Base-by-base conservation (phyloP, 768 basidiomycete species). In the Pleurotus salmoneostramineus region DNA sequence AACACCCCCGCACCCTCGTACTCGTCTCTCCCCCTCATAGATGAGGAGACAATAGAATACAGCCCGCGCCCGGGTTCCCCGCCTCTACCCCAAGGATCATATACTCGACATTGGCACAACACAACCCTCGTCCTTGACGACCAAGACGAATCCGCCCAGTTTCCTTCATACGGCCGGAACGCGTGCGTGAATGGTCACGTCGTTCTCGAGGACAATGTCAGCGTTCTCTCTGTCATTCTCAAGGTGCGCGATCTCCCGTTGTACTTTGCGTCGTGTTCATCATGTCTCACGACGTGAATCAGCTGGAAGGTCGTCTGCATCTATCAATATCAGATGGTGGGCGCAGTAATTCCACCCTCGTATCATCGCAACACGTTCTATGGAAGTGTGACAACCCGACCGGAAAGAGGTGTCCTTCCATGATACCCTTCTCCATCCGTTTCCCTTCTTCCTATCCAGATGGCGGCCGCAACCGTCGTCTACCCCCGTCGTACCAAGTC, bases 401-500 rank as follows among this genome's bases (percentile, higher is more conserved):
- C 32, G 57, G 63, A 32, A 58, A 61, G 32, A 51, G 50, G 52
- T 77, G 77, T 63, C 76, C 78, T 5, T 71, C 72, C 17, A 64
- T 73, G 15, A 66, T 78, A 12, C 71, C 74, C 17, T 73, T 79
- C 51, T 64, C 65, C 15, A 54, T 77, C 31, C 67, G 66, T 31
- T 71, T 78, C 56, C 76, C 76, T 6, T 49, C 57, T 50, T 68
- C 65, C 10, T 77, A 72, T 57, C 57, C 63, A 44, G 61, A 65
- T 15, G 68, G 71, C 1, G 71, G 66, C 6, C 68, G 64, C 45
- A 51, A 59, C 17, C 71, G 65, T 57, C 66, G 68, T 14, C 61
- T 76, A 17, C 77, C 76, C 6, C 77, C 77, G 4, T 71, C 77
- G 1, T 77, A 74, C 59, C 72, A 76, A 56, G 67, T 69, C 15